Conservation (phyloP, 805 yeast species). For the Starmerella sirachaensis region DNA sequence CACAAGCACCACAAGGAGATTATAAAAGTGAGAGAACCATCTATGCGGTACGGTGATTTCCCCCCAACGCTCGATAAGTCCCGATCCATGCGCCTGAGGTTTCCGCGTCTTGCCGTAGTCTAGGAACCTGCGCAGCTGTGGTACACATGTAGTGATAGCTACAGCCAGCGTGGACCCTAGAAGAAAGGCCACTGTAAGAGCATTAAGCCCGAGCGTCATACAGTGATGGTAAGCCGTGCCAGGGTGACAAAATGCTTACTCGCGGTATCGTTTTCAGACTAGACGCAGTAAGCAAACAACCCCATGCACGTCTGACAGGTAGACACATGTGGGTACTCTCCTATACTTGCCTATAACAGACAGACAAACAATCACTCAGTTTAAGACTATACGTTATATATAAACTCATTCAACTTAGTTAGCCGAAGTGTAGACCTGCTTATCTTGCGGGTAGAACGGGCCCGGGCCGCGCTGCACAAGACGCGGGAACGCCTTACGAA, state of each 20-base stretch:
- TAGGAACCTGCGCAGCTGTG: constrained; percentile 19
- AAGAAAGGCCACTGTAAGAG: not conserved
- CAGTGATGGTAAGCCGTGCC: no score
- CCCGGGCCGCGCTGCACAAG: constrained; percentile 25
- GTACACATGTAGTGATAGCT: constrained; percentile 10
- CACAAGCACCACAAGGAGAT: constrained; percentile 12
- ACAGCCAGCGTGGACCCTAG: constrained; percentile 9
- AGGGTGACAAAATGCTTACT: no score
- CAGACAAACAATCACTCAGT: no score
- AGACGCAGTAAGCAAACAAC: no score
- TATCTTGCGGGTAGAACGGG: constrained; percentile 16
- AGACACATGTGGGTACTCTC: no score
- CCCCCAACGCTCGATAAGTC: constrained; percentile 3
- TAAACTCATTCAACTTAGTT: no score
- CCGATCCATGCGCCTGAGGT: not conserved
- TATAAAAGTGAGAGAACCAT: constrained; percentile 29
- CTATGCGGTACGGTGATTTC: constrained; percentile 25
- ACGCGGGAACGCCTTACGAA: constrained; percentile 29
- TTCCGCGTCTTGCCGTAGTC: constrained; percentile 25
- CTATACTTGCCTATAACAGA: no score
- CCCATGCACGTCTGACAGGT: no score
- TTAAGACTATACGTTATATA: no score
- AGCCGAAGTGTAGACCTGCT: no score
- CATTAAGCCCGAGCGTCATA: no score
- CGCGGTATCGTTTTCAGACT: no score